Base-by-base conservation (phyloP, 805 yeast species). In the Gaillardinia entomophila region DNA sequence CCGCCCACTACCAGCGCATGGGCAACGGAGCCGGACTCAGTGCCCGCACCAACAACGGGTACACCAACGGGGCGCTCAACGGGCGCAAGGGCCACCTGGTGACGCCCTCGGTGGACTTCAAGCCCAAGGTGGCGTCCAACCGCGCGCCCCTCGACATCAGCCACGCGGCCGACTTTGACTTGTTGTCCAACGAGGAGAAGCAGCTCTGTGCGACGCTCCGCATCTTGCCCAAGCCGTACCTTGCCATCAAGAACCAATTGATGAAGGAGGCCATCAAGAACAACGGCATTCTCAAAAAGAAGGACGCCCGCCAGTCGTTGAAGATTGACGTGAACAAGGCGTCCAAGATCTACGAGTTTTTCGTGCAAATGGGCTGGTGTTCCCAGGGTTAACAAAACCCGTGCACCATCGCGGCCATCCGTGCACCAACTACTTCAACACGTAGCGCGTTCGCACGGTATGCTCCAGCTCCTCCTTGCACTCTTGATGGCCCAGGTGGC, bases 351-450 rank as follows among this genome's bases (percentile, higher is more conserved):
- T 92, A 84, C 58, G 97, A 92, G 51, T 92, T 92, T 52, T 92
- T 92, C 57, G 85, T 83, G 38, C 77, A 79, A 38, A 96, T 92
- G 71, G 84, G 86, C 37, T 92, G 98, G 98, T 75, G 78, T 50
- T 49, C 64, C 10, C 72, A 62, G 33, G 70, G 63, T 11, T 60
- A 46, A 36, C 17, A 6, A 19, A 19, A n/a, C n/a, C n/a, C n/a
- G n/a, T n/a, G n/a, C n/a, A n/a, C n/a, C n/a, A n/a, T n/a, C n/a
- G n/a, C n/a, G n/a, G n/a, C n/a, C n/a, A n/a, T n/a, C n/a, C n/a
- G n/a, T n/a, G n/a, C n/a, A n/a, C n/a, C n/a, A n/a, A n/a, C n/a
- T n/a, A n/a, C n/a, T n/a, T n/a, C n/a, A n/a, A n/a, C n/a, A n/a
- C n/a, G n/a, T n/a, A n/a, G n/a, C n/a, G n/a, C n/a, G n/a, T n/a